Conservation (phyloP, 371 early-diverging fungal species). For the Sporodiniella umbellata region DNA sequence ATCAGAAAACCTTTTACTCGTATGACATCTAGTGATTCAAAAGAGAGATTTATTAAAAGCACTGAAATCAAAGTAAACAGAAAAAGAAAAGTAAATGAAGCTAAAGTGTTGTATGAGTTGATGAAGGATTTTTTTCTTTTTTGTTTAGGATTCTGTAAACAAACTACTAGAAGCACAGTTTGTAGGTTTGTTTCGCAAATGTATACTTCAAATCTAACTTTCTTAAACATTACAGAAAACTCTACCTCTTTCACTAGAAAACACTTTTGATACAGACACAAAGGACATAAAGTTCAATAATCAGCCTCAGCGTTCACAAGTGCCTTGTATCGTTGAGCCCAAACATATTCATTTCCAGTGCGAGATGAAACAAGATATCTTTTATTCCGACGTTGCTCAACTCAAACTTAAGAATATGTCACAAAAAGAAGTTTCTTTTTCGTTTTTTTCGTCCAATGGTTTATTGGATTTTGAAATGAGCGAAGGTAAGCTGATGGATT, state of each 20-base stretch:
- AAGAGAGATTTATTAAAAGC: neutral
- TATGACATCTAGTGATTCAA: too few relatives aligned
- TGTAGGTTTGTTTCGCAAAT: neutral
- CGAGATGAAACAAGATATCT: constrained; percentile 3
- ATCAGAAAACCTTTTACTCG: neutral
- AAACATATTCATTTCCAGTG: constrained; percentile 8
- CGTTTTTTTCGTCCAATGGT: constrained; percentile 5
- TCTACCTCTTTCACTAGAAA: neutral
- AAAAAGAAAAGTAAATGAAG: neutral
- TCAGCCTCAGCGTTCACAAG: neutral
- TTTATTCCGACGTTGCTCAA: constrained; percentile 13
- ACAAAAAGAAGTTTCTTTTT: neutral
- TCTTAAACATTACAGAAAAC: neutral
- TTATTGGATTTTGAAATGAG: constrained; percentile 8
- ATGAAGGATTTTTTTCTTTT: too few relatives aligned
- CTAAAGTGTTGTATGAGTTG: too few relatives aligned
- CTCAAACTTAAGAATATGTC: constrained; percentile 6
- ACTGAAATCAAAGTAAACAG: neutral
- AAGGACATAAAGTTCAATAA: neutral
- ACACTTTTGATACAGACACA: neutral
- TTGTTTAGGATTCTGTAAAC: neutral
- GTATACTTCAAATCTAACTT: constrained; percentile 2
- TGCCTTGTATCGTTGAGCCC: constrained; percentile 1
- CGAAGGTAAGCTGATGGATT: constrained; percentile 7
- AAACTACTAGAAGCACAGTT: neutral